phyloP scores from a whole-genome alignment of 345 rosid genomes.

The Crucihimalaya himalaica region DNA sequence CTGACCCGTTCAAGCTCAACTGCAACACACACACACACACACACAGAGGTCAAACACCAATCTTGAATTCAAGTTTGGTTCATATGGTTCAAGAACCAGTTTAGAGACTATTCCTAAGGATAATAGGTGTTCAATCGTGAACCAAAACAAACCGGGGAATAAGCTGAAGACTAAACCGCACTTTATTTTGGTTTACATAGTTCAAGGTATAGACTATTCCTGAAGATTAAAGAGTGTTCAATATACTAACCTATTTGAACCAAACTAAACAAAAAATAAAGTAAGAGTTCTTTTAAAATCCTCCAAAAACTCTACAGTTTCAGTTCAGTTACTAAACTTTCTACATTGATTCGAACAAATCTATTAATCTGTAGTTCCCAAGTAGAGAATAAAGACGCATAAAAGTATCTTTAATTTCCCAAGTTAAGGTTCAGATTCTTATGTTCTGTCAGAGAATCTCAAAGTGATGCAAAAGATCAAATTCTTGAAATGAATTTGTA shows the following conservation, averaged over 20 bases:
- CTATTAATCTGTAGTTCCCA: not conserved
- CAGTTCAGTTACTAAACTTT: not conserved
- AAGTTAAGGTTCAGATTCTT: conserved; percentile 18
- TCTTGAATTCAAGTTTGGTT: conserved; percentile 2
- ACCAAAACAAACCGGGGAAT: not conserved
- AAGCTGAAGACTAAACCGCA: not conserved
- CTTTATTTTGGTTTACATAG: not conserved
- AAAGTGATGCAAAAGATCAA: conserved; percentile 14
- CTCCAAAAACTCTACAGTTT: not conserved
- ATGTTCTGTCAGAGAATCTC: conserved; percentile 25
- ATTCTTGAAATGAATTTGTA: not conserved
- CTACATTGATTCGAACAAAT: not conserved
- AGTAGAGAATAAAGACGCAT: not conserved
- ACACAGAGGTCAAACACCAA: not conserved
- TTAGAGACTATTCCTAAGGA: not conserved
- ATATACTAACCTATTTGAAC: not conserved
- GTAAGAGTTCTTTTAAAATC: not conserved
- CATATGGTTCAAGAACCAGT: conserved; percentile 6
- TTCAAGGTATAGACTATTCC: not conserved
- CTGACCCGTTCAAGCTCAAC: conserved; percentile 80
- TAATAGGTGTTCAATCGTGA: not conserved
- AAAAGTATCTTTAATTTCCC: not conserved
- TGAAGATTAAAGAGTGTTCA: not conserved
- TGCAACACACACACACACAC: conserved; percentile 33
- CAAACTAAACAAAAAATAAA: not conserved